phyloP scores from a whole-genome alignment of 169 alveolate species.

The Amoebophrya sp. region DNA sequence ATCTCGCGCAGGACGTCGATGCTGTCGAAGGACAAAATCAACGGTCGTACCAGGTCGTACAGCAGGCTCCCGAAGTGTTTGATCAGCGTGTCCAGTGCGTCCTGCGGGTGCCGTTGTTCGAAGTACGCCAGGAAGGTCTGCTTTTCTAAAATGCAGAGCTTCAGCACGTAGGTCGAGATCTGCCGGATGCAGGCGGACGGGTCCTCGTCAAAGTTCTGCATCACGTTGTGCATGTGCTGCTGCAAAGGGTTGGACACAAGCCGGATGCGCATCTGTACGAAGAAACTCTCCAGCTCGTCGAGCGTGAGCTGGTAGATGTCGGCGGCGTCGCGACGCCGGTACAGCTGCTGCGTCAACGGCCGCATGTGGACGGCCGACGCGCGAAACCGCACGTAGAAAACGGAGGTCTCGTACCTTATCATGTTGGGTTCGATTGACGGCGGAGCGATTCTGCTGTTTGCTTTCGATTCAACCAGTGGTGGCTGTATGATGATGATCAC shows the following conservation, averaged over 20 bases:
- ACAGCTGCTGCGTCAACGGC: not conserved
- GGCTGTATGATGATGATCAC: too few species aligned
- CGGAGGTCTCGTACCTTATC: not conserved
- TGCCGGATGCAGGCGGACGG: not conserved
- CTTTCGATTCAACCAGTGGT: too few species aligned
- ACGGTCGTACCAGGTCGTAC: not conserved
- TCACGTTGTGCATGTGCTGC: not conserved
- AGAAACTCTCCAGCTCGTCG: not conserved
- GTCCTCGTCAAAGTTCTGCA: not conserved
- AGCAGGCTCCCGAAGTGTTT: not conserved
- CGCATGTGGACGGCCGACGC: not conserved
- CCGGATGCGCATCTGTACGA: not conserved
- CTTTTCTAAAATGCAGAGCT: not conserved
- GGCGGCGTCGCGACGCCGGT: not conserved
- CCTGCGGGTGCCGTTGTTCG: not conserved
- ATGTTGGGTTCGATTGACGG: too few species aligned
- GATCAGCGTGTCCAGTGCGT: not conserved
- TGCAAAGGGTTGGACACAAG: not conserved
- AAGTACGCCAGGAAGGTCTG: not conserved
- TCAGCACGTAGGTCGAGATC: not conserved
- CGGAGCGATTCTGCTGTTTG: too few species aligned
- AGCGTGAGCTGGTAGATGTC: not conserved
- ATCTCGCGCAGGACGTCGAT: not conserved
- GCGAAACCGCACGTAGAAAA: not conserved
- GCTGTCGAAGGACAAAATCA: not conserved